Evolutionary conservation across 2,329 filamentous ascomycete species (phyloP).

Genomic region (Rutstroemia sp.): DNA sequence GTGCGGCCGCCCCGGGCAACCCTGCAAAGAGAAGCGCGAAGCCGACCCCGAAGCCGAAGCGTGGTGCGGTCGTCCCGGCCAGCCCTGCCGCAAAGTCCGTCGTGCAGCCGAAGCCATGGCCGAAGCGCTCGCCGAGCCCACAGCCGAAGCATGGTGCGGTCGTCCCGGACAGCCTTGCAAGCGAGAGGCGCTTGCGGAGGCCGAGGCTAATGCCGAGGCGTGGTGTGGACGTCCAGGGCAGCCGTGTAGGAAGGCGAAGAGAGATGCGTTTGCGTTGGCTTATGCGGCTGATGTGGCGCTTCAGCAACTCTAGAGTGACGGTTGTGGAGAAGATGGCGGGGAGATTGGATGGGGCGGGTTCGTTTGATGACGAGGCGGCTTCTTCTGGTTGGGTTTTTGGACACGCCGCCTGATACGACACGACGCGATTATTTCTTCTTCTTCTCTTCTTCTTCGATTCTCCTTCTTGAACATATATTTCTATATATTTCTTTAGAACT

Average conservation of each 20-base stretch:
- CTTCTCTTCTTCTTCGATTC: too few species aligned
- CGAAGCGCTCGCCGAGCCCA: slow-evolving; percentile 19
- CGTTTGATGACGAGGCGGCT: neutral
- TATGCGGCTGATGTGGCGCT: slow-evolving; percentile 14
- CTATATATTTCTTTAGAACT: too few species aligned
- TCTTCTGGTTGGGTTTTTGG: too few species aligned
- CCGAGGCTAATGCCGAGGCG: slow-evolving; percentile 13
- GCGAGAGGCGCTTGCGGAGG: slow-evolving; percentile 14
- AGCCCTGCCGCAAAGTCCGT: slow-evolving; percentile 5
- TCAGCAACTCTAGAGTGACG: slow-evolving; percentile 5
- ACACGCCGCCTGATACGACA: too few species aligned
- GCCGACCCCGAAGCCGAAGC: slow-evolving; percentile 12
- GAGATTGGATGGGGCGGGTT: neutral
- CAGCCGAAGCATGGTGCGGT: slow-evolving; percentile 17
- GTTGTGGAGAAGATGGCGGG: neutral
- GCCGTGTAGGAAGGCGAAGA: slow-evolving; percentile 17
- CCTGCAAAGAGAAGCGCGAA: slow-evolving; percentile 16
- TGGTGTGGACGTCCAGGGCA: slow-evolving; percentile 15
- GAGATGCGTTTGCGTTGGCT: slow-evolving; percentile 12
- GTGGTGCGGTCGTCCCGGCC: slow-evolving; percentile 1
- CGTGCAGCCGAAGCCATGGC: slow-evolving; percentile 10
- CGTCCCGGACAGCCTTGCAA: slow-evolving; percentile 15
- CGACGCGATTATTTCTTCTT: too few species aligned
- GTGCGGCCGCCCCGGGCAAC: slow-evolving; percentile 15
- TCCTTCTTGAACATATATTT: too few species aligned